Percentiles rank a stretch among this genome's conserved stretches.
These are phyloP conservation scores for Ogataea methanolica DNA, from an alignment of 805 yeast genomes.

Conservation along the genomic window DNA sequence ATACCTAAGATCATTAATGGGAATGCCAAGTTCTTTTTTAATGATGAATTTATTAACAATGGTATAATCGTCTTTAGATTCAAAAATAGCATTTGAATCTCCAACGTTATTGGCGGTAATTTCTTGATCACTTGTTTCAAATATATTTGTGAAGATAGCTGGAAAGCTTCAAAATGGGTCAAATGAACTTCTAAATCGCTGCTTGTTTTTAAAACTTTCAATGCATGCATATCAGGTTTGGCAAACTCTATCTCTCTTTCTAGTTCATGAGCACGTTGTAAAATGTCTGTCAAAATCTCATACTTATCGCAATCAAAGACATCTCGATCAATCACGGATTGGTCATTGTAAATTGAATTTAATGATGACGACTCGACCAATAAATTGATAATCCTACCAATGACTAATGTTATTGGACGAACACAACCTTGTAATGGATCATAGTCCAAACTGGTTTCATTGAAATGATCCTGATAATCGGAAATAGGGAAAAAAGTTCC, in stretches of 20 bases:
- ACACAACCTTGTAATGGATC: conserved; percentile 42
- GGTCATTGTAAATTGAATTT: conserved; percentile 8
- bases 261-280: conserved; percentile 12
- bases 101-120: conserved; percentile 25
- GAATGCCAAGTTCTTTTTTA: conserved; percentile 30
- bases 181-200: conserved; percentile 28
- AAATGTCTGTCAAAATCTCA: conserved; percentile 13
- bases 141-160: conserved; percentile 24
- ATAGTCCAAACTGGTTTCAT: conserved; percentile 10
- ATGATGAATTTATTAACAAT: conserved; percentile 9
- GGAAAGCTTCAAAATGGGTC: conserved; percentile 33
- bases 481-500: conserved; percentile 34
- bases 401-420: conserved; percentile 31
- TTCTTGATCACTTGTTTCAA: conserved; percentile 21
- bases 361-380: conserved; percentile 19
- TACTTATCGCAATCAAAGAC: conserved; percentile 17
- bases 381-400: conserved; percentile 36
- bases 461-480: conserved; percentile 29
- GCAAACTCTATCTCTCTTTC: conserved; percentile 14
- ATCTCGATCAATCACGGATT: conserved; percentile 4
- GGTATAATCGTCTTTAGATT: conserved; percentile 15
- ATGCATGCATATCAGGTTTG: conserved; percentile 16
- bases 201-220: conserved; percentile 13
- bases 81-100: conserved; percentile 17
- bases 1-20: conserved; percentile 36